Percentiles rank a stretch among this genome's conserved stretches.
phyloP scores from a whole-genome alignment of 805 yeast species.

The Debaryomyces castellii region DNA sequence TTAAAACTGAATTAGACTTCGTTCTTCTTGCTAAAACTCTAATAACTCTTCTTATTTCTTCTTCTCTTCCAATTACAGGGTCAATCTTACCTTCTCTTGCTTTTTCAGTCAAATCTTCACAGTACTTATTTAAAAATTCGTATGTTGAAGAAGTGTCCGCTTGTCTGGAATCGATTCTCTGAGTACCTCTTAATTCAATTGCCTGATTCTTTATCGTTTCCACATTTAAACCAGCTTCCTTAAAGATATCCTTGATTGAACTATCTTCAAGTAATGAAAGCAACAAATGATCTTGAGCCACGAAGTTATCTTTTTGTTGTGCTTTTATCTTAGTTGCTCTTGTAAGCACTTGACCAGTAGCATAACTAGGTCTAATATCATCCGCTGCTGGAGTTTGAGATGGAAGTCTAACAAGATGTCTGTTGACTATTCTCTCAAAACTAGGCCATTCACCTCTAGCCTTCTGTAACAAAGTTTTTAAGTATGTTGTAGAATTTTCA shows the following conservation, averaged over 20 bases:
- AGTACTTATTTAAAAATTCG: conserved; percentile 87
- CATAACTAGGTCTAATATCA: conserved; percentile 70
- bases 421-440: conserved; percentile 78
- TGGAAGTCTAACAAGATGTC: conserved; percentile 79
- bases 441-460: conserved; percentile 85
- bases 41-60: conserved; percentile 93
- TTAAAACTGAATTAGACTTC: conserved; percentile 92
- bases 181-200: conserved; percentile 79
- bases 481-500: conserved; percentile 48
- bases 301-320: conserved; percentile 85
- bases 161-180: conserved; percentile 86
- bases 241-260: conserved; percentile 66
- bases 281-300: conserved; percentile 92
- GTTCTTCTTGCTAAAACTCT: conserved; percentile 96
- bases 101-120: conserved; percentile 88
- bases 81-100: conserved; percentile 94
- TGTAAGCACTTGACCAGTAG: conserved; percentile 72
- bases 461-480: conserved; percentile 79
- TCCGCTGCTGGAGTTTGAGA: conserved; percentile 88
- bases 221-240: conserved; percentile 65
- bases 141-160: conserved; percentile 86
- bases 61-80: conserved; percentile 98
- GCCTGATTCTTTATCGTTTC: conserved; percentile 79
- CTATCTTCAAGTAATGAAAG: conserved; percentile 82
- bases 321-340: conserved; percentile 76